phyloP scores from a whole-genome alignment of 2,329 filamentous ascomycete species.

The Scedosporium boydii region DNA sequence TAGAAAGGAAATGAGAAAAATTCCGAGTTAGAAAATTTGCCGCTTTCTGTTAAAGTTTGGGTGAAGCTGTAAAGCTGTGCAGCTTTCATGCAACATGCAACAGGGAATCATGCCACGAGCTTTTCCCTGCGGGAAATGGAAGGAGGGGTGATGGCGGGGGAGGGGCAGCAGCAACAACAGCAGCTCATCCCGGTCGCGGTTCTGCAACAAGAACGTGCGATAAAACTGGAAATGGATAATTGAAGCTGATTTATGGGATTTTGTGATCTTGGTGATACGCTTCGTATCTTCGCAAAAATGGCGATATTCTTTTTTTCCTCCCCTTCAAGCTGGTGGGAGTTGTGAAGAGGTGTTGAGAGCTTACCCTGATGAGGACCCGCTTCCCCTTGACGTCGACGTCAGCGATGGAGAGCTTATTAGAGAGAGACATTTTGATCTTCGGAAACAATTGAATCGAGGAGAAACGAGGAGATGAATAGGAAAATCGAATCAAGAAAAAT shows the following conservation, averaged over 20 bases:
- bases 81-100: too few species aligned
- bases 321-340: not conserved
- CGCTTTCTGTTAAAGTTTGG: not conserved
- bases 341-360: slow-evolving; percentile 23
- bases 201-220: too few species aligned
- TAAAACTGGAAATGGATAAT: too few species aligned
- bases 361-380: slow-evolving; percentile 91
- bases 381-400: slow-evolving; percentile 98
- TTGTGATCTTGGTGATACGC: too few species aligned
- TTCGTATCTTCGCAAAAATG: too few species aligned
- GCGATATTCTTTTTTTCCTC: too few species aligned
- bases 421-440: slow-evolving; percentile 72
- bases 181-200: too few species aligned
- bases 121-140: not conserved
- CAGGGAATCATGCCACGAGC: not conserved
- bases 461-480: not conserved
- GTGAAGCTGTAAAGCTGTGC: too few species aligned
- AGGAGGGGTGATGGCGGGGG: slow-evolving; percentile 2
- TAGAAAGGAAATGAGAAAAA: slow-evolving; percentile 24
- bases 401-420: slow-evolving; percentile 94
- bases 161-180: not conserved
- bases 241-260: too few species aligned
- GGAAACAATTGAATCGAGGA: not conserved
- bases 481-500: not conserved
- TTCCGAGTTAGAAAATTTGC: not conserved